These are phyloP conservation scores for Filobasidium uniguttulatum DNA, from an alignment of 1,284 basidiomycete species.

Conservation along the genomic window DNA sequence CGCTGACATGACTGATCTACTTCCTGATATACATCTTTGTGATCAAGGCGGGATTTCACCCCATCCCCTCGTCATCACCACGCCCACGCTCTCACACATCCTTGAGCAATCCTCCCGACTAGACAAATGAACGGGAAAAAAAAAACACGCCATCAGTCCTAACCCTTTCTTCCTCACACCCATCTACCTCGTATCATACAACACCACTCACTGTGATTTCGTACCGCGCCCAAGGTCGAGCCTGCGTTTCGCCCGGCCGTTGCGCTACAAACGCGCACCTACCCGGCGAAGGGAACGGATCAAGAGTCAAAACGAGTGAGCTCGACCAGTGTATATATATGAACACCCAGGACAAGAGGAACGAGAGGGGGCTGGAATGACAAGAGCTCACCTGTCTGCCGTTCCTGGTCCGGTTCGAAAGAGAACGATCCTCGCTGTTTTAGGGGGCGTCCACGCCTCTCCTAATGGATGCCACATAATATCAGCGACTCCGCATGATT, in stretches of 20 bases:
- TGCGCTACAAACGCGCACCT: constrained; percentile 9
- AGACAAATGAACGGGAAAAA: too few species aligned
- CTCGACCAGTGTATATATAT: not conserved
- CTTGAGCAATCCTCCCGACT: too few species aligned
- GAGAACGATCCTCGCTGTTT: constrained; percentile 27
- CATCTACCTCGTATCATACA: too few species aligned
- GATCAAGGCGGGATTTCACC: too few species aligned
- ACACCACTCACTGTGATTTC: constrained; percentile 8
- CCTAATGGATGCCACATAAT: constrained; percentile 15
- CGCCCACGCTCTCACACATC: too few species aligned
- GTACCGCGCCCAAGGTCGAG: constrained; percentile 7
- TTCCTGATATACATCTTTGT: too few species aligned
- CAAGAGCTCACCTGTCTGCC: constrained; percentile 24
- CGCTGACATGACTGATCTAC: too few species aligned
- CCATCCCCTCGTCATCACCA: too few species aligned
- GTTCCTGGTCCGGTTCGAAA: constrained; percentile 27
- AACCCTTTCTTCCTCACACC: too few species aligned
- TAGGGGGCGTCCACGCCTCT: constrained; percentile 31
- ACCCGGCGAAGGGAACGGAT: not conserved
- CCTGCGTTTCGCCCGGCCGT: constrained; percentile 8
- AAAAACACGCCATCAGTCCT: too few species aligned
- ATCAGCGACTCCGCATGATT: not conserved
- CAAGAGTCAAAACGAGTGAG: not conserved
- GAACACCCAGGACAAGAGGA: too few species aligned
- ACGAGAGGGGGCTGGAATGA: not conserved